Evolutionary conservation across 768 basidiomycete genomes (phyloP).

Genomic region (Boletus rubropictus): DNA sequence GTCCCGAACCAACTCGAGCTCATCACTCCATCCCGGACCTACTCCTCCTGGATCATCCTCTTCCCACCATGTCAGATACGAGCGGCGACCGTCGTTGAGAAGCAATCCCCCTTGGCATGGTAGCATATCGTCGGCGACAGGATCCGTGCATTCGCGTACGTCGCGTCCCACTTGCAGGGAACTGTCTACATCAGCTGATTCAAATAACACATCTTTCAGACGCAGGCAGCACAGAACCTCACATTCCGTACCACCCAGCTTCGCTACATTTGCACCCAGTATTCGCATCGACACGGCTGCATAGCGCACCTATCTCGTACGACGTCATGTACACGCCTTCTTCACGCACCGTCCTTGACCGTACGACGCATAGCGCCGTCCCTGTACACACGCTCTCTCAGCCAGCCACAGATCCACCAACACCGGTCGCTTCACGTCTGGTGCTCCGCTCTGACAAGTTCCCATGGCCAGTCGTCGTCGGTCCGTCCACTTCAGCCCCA

Average conservation of each 20-base stretch:
- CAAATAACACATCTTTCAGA: slow-evolving; percentile 7
- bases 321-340: slow-evolving; percentile 55
- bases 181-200: slow-evolving; percentile 4
- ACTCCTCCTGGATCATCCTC: slow-evolving; percentile 37
- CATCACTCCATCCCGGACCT: slow-evolving; percentile 42
- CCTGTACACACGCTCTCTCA: slow-evolving; percentile 52
- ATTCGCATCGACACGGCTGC: slow-evolving; percentile 49
- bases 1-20: slow-evolving; percentile 48
- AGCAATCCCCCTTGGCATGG: slow-evolving; percentile 45
- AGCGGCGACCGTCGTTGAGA: slow-evolving; percentile 43
- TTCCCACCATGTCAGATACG: slow-evolving; percentile 34
- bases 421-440: slow-evolving; percentile 38
- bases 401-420: slow-evolving; percentile 61
- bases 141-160: slow-evolving; percentile 40
- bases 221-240: slow-evolving; percentile 21
- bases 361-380: slow-evolving; percentile 47
- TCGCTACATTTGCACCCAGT: slow-evolving; percentile 59
- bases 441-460: slow-evolving; percentile 52
- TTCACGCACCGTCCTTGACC: slow-evolving; percentile 51
- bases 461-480: slow-evolving; percentile 56
- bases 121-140: slow-evolving; percentile 34
- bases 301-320: slow-evolving; percentile 58
- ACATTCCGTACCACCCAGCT: slow-evolving; percentile 24
- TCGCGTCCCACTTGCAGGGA: slow-evolving; percentile 3
- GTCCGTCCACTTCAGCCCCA: slow-evolving; percentile 28